Conservation (phyloP, 108 stramenopile species). For the Cyclotella kingstonii region DNA sequence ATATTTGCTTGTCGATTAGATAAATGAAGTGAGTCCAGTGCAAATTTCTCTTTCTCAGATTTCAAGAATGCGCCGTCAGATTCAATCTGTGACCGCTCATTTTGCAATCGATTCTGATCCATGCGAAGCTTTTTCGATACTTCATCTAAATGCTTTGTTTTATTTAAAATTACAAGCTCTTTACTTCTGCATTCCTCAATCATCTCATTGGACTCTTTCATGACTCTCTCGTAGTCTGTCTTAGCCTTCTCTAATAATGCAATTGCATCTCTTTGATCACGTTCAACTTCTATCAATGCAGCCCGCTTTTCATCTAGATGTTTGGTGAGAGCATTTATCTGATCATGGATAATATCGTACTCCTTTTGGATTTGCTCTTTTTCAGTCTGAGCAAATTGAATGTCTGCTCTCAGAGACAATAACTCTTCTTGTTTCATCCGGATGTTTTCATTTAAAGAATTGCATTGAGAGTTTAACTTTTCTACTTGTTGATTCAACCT, state of each 20-base stretch:
- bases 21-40: slow-evolving; percentile 1
- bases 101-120: slow-evolving; percentile 8
- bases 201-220: not conserved
- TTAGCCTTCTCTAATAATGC: slow-evolving; percentile 14
- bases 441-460: slow-evolving; percentile 11
- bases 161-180: slow-evolving; percentile 13
- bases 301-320: slow-evolving; percentile 10
- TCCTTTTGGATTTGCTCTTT: slow-evolving; percentile 19
- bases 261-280: slow-evolving; percentile 10
- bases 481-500: slow-evolving; percentile 6
- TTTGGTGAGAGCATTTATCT: slow-evolving; percentile 4
- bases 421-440: slow-evolving; percentile 23
- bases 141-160: slow-evolving; percentile 12
- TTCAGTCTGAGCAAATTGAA: slow-evolving; percentile 16
- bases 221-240: slow-evolving; percentile 1
- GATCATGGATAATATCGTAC: slow-evolving; percentile 8
- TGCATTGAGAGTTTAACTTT: slow-evolving; percentile 1
- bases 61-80: slow-evolving; percentile 4
- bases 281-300: slow-evolving; percentile 6
- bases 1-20: slow-evolving; percentile 3
- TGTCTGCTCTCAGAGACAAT: slow-evolving; percentile 21
- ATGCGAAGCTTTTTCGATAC: slow-evolving; percentile 6
- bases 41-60: not conserved
- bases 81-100: slow-evolving; percentile 4
- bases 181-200: slow-evolving; percentile 11